phyloP scores from a whole-genome alignment of 2,329 filamentous ascomycete species.

The Nemania sp. region DNA sequence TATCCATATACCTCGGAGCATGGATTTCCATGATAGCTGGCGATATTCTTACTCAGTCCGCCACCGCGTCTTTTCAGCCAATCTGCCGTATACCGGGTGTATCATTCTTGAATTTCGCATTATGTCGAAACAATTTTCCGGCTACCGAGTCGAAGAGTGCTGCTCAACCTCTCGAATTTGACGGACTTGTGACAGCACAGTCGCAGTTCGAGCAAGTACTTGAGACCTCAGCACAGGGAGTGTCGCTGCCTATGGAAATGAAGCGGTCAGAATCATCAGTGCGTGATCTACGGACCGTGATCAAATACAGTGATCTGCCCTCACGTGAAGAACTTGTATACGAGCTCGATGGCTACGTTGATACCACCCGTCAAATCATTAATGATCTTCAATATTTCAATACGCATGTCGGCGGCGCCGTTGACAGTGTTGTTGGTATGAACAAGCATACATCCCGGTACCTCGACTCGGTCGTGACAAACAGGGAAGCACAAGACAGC shows the following conservation, averaged over 20 bases:
- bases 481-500: slow-evolving; percentile 37
- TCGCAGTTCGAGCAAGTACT: slow-evolving; percentile 76
- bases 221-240: slow-evolving; percentile 65
- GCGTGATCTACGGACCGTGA: slow-evolving; percentile 72
- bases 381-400: slow-evolving; percentile 75
- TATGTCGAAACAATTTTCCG: slow-evolving; percentile 52
- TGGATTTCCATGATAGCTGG: slow-evolving; percentile 62
- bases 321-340: slow-evolving; percentile 71
- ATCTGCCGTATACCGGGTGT: slow-evolving; percentile 71
- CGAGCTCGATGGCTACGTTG: slow-evolving; percentile 77
- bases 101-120: slow-evolving; percentile 63
- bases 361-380: slow-evolving; percentile 65
- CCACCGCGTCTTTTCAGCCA: slow-evolving; percentile 66
- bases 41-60: slow-evolving; percentile 64
- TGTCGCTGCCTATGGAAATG: slow-evolving; percentile 75
- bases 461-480: slow-evolving; percentile 61
- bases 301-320: slow-evolving; percentile 69
- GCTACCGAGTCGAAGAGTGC: slow-evolving; percentile 16
- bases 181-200: slow-evolving; percentile 74
- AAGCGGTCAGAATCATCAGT: slow-evolving; percentile 75
- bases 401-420: slow-evolving; percentile 70
- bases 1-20: slow-evolving; percentile 64
- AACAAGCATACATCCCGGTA: slow-evolving; percentile 75
- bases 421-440: slow-evolving; percentile 74
- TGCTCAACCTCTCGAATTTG: slow-evolving; percentile 62